Evolutionary conservation across 192 early-diverging fungal genomes (phyloP), one percentile per base, ranked within the genome.

Genomic region (Geosiphon pyriformis): DNA sequence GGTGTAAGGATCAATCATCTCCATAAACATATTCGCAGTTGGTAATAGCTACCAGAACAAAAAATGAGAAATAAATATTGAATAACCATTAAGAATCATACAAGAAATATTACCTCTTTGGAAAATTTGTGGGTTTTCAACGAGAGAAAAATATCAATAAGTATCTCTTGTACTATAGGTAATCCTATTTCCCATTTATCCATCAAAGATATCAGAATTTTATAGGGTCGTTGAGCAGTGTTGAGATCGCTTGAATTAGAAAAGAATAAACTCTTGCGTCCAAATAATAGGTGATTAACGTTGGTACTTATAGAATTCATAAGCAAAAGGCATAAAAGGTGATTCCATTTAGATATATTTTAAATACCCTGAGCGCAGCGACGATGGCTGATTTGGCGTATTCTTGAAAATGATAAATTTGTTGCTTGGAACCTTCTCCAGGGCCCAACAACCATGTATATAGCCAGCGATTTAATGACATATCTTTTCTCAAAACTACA

Each of bases 381-480:
- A 83, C 74, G 23, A 86, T 50, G 8, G 77, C 79, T 4, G 59
- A 46, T 57, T 85, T 82, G 29, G 78, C 84, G 59, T 80, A 78
- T 8, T 74, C 66, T 2, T 72, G 58, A 55, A 93, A 88, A 49
- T 87, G 80, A 1, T 53, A 55, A 0, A 76, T 52, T 37, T 84
- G 80, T 26, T 84, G 62, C 27, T 73, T 68, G 11, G 59, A 30
- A 32, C 51, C 26, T 22, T 74, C 81, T 10, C 57, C 65, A 32
- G 55, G 79, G 17, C 91, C 90, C 37, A 90, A 69, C 10, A 98
- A 72, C 95, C 95, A 98, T 2, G 90, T 82, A 71, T 94, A 96
- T n/a, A 98, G 78, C 35, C 95, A 72, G 51, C 93, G 74, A 65
- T 94, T 98, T 17, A 98, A 81, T 23, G 94, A 94, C 92, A 95